Conservation (phyloP, 108 stramenopile genomes). For the Conticribra weissflogii region DNA sequence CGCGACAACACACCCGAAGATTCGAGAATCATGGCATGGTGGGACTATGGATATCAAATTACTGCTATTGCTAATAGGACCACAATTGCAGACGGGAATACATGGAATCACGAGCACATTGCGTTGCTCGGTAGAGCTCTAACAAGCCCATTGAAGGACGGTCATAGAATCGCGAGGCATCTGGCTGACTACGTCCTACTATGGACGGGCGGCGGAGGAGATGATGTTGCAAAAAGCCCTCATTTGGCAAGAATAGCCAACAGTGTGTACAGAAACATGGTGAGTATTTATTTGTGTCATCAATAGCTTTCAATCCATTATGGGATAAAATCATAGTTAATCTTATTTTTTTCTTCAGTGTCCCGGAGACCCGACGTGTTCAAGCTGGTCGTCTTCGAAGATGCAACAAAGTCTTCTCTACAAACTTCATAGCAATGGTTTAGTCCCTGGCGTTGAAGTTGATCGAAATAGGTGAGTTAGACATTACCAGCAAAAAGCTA, state of each 20-base stretch:
- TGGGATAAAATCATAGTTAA: no score
- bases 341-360: no score
- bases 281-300: no score
- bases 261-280: slow-evolving; percentile 90
- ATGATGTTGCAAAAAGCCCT: slow-evolving; percentile 97
- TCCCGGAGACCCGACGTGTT: slow-evolving; percentile 90
- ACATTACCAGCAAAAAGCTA: no score
- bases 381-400: slow-evolving; percentile 67
- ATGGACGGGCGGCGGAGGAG: slow-evolving; percentile 95
- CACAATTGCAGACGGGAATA: slow-evolving; percentile 98
- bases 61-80: slow-evolving; percentile 97
- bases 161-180: slow-evolving; percentile 92
- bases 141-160: slow-evolving; percentile 91
- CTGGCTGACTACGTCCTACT: slow-evolving; percentile 97
- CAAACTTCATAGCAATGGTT: slow-evolving; percentile 86
- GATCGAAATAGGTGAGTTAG: slow-evolving; percentile 59
- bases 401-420: slow-evolving; percentile 87
- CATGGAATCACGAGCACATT: slow-evolving; percentile 99
- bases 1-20: slow-evolving; percentile 96
- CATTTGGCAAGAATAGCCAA: slow-evolving; percentile 97
- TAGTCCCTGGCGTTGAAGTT: slow-evolving; percentile 75
- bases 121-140: slow-evolving; percentile 93
- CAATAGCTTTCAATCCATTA: no score
- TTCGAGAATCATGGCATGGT: slow-evolving; percentile 98
- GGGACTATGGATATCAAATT: slow-evolving; percentile 96